Conservation (phyloP, 2,329 filamentous ascomycete species). For the Cercospora nicotianae region DNA sequence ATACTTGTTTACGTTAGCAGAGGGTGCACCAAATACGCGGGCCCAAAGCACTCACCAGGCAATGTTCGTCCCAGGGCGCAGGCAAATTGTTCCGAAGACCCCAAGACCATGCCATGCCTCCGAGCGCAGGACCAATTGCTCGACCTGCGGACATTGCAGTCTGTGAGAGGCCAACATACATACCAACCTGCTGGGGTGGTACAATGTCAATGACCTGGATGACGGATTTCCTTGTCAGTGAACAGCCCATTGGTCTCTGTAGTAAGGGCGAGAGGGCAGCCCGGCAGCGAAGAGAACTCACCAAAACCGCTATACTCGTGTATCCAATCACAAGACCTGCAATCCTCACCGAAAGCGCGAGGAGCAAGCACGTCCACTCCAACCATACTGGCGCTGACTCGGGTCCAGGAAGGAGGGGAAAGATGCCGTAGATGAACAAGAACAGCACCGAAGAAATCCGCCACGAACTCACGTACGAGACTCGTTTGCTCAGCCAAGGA, state of each 20-base stretch:
- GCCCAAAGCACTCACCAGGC: background rate
- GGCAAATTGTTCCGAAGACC: background rate
- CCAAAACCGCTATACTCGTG: background rate
- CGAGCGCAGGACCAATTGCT: background rate
- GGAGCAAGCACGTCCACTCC: background rate
- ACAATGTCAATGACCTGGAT: background rate
- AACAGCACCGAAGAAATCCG: background rate
- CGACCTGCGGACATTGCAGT: background rate
- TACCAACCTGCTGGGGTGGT: background rate
- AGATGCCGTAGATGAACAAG: background rate
- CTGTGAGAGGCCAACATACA: background rate
- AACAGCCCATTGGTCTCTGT: background rate
- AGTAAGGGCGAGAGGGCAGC: background rate
- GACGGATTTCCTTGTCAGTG: background rate
- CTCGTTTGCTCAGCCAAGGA: background rate
- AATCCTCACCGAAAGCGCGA: background rate
- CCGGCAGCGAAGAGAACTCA: background rate
- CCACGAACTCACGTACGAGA: background rate
- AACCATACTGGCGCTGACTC: background rate
- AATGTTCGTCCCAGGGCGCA: background rate
- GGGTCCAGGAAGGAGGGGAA: background rate
- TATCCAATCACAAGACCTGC: background rate
- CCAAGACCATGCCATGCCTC: background rate
- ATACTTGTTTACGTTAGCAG: background rate
- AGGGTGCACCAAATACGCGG: background rate